Base-by-base conservation (phyloP, 768 basidiomycete genomes). In the Trametes cubensis region DNA sequence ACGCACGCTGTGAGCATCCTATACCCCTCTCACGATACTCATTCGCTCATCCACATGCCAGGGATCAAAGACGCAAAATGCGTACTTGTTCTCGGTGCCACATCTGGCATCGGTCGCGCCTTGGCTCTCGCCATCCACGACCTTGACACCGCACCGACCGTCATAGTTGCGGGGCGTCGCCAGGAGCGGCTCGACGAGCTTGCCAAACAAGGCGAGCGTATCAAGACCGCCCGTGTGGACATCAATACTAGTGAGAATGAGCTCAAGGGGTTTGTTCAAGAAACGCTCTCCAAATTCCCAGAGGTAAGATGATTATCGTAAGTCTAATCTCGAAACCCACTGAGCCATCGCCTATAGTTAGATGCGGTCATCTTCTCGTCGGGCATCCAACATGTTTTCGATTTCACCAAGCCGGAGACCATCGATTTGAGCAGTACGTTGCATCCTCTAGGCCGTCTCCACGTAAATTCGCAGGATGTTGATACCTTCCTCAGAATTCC, bases 101-200 rank as follows among this genome's bases (percentile, higher is more conserved):
- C 85, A 4, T 74, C 83, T 30, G 85, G 85, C 34, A 82, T 86
- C 34, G 85, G 86, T 18, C 80, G 83, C 3, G 79, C 80, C 40
- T 79, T 87, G 6, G 84, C 85, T 6, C 74, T 82, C 11, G 76
- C 78, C 21, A 75, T 85, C 45, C 76, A 81, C 30, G 71, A 70
- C 28, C 74, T 85, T 2, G 80, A 83, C 0, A 79, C 78, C 42
- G 72, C 76, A 38, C 84, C 83, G 2, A 76, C 73, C 6, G 82
- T 85, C 28, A 79, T 86, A 48, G 83, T 78, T 23, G 72, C 77
- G 15, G 84, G 84, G 11, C 76, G 84, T 44, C 80, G 84, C 18
- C 74, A 80, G 62, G 80, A 82, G n/a, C 74, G 85, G 42, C 77
- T 87, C 18, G 78, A 81, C 18, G 81, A 83, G 58, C 75, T 87